Evolutionary conservation across 306 rosid genomes (phyloP), one percentile per base, ranked within the genome.

Genomic region (Prunus padus): DNA sequence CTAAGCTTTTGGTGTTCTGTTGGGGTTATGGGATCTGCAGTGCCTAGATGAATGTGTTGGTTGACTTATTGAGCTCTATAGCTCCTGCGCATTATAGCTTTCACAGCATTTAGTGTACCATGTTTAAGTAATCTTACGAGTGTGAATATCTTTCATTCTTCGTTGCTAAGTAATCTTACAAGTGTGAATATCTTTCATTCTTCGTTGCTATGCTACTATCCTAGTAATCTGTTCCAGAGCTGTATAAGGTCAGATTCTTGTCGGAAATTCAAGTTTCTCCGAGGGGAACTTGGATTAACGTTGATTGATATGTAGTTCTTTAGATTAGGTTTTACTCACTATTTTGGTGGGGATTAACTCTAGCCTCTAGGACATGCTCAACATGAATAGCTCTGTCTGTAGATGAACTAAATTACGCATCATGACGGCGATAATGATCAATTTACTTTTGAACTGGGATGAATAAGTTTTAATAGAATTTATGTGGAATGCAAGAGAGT

Each of bases 1-100:
- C 28, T 6, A 5, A 61, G 5, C 14, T 5, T 65, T n/a, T 37
- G 11, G 4, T 11, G 50, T 40, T 61, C 23, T 26, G 19, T 30
- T 30, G 22, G 45, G 67, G 45, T 30, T 16, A 63, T 63, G 74
- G 62, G 62, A 69, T 69, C 61, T 50, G 47, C 26, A 30, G 19
- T 15, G 67, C 23, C 67, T 30, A 62, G 9, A 62, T 31, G 46
- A 31, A 62, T 28, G 2, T 14, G 44, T 15, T 18, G 10, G 73
- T 46, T 46, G 73, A 46, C 59, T 68, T 23, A 15, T n/a, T 67
- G 37, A 22, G 37, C 54, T 67, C 23, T 23, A 8, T 16, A 67
- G n/a, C 55, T 25, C 22, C 51, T 40, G 57, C 46, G 57, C 57
- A 67, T n/a, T 25, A n/a, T 37, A 11, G 28, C 11, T 60, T 62